Percentiles rank a stretch among this genome's conserved stretches.
phyloP scores from a whole-genome alignment of 805 yeast genomes.

The Blastobotrys terrestris region DNA sequence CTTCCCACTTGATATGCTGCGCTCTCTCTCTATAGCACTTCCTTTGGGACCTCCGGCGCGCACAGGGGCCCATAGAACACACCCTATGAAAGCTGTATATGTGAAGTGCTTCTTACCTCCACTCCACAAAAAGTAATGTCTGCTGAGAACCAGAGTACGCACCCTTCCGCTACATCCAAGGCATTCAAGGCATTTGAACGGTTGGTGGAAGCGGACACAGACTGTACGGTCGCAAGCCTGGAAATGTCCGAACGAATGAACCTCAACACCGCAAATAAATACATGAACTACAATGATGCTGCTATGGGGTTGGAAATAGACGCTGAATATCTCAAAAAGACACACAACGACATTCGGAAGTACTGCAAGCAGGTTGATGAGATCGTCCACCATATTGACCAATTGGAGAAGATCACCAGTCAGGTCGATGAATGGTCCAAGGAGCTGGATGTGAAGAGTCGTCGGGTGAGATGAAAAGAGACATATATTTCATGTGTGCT shows the following conservation, averaged over 20 bases:
- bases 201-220: conserved; percentile 21
- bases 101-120: too few relatives aligned
- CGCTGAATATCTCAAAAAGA: conserved; percentile 9
- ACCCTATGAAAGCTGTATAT: too few relatives aligned
- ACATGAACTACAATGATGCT: conserved; percentile 20
- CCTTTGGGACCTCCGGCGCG: too few relatives aligned
- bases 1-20: too few relatives aligned
- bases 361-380: conserved; percentile 18
- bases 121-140: not conserved
- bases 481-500: not conserved
- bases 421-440: conserved; percentile 60
- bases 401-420: conserved; percentile 40
- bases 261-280: conserved; percentile 19
- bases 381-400: conserved; percentile 17
- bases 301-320: conserved; percentile 17
- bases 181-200: conserved; percentile 17
- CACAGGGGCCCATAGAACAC: too few relatives aligned
- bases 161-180: not conserved
- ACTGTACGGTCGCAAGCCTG: conserved; percentile 16
- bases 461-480: conserved; percentile 7
- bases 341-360: conserved; percentile 12
- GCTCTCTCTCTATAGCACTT: too few relatives aligned
- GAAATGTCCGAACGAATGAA: conserved; percentile 22
- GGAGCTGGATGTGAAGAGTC: conserved; percentile 44
- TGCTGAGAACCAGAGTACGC: not conserved